Evolutionary conservation across 2,329 filamentous ascomycete genomes (phyloP).

Genomic region (Clarireedia paspali): DNA sequence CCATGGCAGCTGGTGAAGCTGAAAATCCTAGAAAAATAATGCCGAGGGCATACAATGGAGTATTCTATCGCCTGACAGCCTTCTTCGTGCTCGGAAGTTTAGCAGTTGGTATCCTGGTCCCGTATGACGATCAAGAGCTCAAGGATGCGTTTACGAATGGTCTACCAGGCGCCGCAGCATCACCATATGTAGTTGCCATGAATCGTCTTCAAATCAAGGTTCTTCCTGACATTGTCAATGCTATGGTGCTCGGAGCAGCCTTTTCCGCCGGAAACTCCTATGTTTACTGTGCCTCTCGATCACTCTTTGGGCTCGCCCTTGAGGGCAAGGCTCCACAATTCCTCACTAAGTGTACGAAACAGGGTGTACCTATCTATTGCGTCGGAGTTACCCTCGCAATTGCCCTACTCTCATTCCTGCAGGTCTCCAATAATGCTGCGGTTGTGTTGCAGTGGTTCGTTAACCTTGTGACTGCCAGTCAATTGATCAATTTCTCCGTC

Average conservation of each 20-base stretch:
- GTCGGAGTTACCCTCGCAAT: slow-evolving; percentile 48
- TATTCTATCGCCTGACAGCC: slow-evolving; percentile 54
- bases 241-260: slow-evolving; percentile 45
- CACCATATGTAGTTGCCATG: slow-evolving; percentile 42
- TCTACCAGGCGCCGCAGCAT: slow-evolving; percentile 37
- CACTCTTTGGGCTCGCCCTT: slow-evolving; percentile 44
- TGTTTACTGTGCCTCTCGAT: slow-evolving; percentile 34
- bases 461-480: slow-evolving; percentile 46
- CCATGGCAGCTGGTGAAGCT: slow-evolving; percentile 52
- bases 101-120: slow-evolving; percentile 53
- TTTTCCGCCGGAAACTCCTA: slow-evolving; percentile 46
- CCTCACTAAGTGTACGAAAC: slow-evolving; percentile 42
- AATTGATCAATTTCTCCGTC: slow-evolving; percentile 45
- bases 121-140: slow-evolving; percentile 42
- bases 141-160: slow-evolving; percentile 34
- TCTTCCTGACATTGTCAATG: slow-evolving; percentile 47
- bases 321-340: slow-evolving; percentile 43
- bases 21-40: slow-evolving; percentile 49
- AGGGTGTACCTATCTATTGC: slow-evolving; percentile 49
- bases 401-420: slow-evolving; percentile 52
- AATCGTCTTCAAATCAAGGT: slow-evolving; percentile 41
- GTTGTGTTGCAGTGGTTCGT: slow-evolving; percentile 56
- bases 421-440: slow-evolving; percentile 47
- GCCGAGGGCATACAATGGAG: slow-evolving; percentile 49
- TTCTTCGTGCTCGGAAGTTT: slow-evolving; percentile 52